Evolutionary conservation across 257 asterid genomes (phyloP).

Genomic region (Gentiana macrophylla): DNA sequence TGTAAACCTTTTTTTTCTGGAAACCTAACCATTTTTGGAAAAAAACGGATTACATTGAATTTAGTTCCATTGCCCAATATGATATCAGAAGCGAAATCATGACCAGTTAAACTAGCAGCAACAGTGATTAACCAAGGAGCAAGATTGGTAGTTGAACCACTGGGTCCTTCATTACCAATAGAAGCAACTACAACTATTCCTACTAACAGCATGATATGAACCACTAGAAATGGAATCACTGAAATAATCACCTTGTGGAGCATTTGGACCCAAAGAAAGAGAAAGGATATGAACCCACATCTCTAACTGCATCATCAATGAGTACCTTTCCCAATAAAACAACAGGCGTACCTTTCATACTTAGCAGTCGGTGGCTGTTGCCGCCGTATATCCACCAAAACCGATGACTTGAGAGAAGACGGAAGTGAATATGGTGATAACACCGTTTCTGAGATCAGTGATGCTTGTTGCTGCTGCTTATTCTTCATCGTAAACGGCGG

Average conservation of each 20-base stretch:
- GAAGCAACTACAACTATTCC: conserved; percentile 85
- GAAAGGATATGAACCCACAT: conserved; percentile 75
- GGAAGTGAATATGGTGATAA: no score
- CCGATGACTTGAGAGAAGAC: no score
- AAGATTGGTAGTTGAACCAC: conserved; percentile 71
- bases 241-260: conserved; percentile 75
- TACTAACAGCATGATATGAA: conserved; percentile 79
- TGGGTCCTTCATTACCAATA: conserved; percentile 59
- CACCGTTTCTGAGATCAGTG: no score
- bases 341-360: conserved; percentile 23
- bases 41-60: conserved; percentile 32
- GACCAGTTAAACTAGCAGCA: conserved; percentile 75
- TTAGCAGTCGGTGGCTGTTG: no score
- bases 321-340: conserved; percentile 1
- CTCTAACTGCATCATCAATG: conserved; percentile 77
- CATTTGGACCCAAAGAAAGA: conserved; percentile 69
- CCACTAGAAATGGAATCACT: conserved; percentile 86
- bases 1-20: no score
- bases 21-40: not conserved
- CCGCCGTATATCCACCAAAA: no score
- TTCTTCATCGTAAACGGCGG: no score
- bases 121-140: conserved; percentile 97
- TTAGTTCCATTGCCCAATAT: conserved; percentile 65
- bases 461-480: no score
- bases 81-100: conserved; percentile 63